Base-by-base conservation (phyloP, 805 yeast genomes). In the Metschnikowia peoriensis region DNA sequence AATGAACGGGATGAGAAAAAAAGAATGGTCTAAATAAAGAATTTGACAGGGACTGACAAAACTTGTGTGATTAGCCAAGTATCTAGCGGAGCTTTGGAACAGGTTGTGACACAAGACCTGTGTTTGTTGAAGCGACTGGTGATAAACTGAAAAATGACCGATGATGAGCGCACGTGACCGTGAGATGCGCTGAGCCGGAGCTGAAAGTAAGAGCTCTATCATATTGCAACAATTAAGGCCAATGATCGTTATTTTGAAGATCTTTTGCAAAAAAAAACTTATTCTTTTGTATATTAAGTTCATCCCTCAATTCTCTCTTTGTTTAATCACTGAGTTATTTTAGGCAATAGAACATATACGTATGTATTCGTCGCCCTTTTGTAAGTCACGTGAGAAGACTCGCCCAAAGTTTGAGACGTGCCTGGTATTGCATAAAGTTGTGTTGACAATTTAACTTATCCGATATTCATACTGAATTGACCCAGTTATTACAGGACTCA, bases 111-210 rank as follows among this genome's bases (percentile, higher is more conserved):
- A 32, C 35, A 10, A 32, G 10, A 10, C 14, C 35, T 6, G 35
- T 2, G 10, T 32, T 10, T 12, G 14, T 34, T 10, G 15, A 34
- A 11, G 1, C 15, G 34, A 2, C 35, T 27, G 39, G 7, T 15
- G 22, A 8, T 6, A 38, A 39, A 38, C 32, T 46, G 45, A 15
- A 15, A 35, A 48, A 28, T 14, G 10, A 43, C 28, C 34, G 34
- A 16, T 43, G 51, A 49, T 49, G 47, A 49, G 51, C 40, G 16
- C 51, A 49, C 51, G 51, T 49, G 51, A 49, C 43, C 42, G 4
- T 42, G 38, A 42, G 45, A 42, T 29, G 45, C 45, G 45, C 17
- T 34, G 29, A n/a, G 35, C 10, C 3, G 35, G 22, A 22, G 22
- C 22, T 22, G 22, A 4, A 22, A 22, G 22, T 2, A 22, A 4